Evolutionary conservation across 1,284 basidiomycete species (phyloP).

Genomic region (Malassezia cuniculi): DNA sequence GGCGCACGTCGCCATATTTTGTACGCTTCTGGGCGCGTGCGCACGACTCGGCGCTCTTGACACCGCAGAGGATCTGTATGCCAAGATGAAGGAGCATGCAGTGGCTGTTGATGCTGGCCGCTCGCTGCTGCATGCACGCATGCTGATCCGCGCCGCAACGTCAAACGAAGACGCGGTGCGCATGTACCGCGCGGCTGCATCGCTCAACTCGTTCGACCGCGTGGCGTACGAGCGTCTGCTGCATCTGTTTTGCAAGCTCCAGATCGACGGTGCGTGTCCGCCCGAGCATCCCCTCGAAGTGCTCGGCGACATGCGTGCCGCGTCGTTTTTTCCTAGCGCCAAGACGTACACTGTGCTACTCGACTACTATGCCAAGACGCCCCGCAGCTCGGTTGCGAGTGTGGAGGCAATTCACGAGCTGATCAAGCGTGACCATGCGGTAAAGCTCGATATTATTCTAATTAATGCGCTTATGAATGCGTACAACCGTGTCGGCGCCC

Average conservation of each 20-base stretch:
- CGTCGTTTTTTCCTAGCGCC: slow-evolving; percentile 53
- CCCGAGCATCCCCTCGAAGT: slow-evolving; percentile 62
- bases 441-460: slow-evolving; percentile 62
- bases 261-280: slow-evolving; percentile 34
- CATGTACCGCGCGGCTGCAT: slow-evolving; percentile 15
- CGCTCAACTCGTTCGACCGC: slow-evolving; percentile 1
- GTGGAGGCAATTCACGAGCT: slow-evolving; percentile 63
- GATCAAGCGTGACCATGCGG: slow-evolving; percentile 61
- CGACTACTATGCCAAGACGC: slow-evolving; percentile 46
- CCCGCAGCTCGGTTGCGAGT: slow-evolving; percentile 16
- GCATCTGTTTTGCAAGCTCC: slow-evolving; percentile 1
- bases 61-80: slow-evolving; percentile 14
- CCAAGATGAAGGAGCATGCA: slow-evolving; percentile 8
- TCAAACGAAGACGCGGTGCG: slow-evolving; percentile 19
- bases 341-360: slow-evolving; percentile 64
- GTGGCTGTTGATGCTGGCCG: slow-evolving; percentile 10
- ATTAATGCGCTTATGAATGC: slow-evolving; percentile 82
- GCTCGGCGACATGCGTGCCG: slow-evolving; percentile 65
- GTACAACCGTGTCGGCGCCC: slow-evolving; percentile 63
- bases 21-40: slow-evolving; percentile 21
- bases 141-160: slow-evolving; percentile 14
- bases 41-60: slow-evolving; percentile 17
- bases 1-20: slow-evolving; percentile 11
- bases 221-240: slow-evolving; percentile 3
- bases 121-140: slow-evolving; percentile 10